Conservation (phyloP, 108 stramenopile species). For the Skeletonema grethae region DNA sequence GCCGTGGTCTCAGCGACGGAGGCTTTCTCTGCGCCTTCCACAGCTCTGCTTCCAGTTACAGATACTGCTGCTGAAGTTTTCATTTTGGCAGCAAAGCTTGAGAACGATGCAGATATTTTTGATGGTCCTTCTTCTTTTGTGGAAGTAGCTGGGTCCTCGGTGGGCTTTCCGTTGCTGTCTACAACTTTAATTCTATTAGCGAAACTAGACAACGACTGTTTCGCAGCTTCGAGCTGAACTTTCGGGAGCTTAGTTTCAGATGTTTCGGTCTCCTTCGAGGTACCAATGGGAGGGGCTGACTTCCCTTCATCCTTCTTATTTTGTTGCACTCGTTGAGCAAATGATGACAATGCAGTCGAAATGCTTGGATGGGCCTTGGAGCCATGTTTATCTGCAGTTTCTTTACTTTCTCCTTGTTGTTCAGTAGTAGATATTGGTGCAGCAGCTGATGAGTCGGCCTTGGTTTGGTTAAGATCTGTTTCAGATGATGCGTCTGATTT, state of each 20-base stretch:
- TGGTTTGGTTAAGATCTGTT: not conserved
- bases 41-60: not conserved
- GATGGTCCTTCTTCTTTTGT: not conserved
- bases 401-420: slow-evolving; percentile 1
- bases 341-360: slow-evolving; percentile 10
- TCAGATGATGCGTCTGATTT: slow-evolving; percentile 19
- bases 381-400: not conserved
- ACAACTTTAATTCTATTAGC: slow-evolving; percentile 8
- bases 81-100: slow-evolving; percentile 27
- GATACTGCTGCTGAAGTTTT: not conserved
- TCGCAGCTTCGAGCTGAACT: not conserved
- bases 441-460: not conserved
- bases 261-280: not conserved
- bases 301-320: not conserved
- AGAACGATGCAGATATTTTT: slow-evolving; percentile 12
- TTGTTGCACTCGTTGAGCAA: slow-evolving; percentile 19
- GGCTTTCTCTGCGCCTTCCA: slow-evolving; percentile 1
- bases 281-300: not conserved
- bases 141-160: not conserved
- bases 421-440: slow-evolving; percentile 1
- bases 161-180: not conserved
- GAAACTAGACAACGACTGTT: slow-evolving; percentile 24
- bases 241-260: slow-evolving; percentile 7
- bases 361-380: slow-evolving; percentile 3
- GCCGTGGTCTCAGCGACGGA: not conserved